Evolutionary conservation across 139 green algal species (phyloP).

Genomic region (Chara braunii): DNA sequence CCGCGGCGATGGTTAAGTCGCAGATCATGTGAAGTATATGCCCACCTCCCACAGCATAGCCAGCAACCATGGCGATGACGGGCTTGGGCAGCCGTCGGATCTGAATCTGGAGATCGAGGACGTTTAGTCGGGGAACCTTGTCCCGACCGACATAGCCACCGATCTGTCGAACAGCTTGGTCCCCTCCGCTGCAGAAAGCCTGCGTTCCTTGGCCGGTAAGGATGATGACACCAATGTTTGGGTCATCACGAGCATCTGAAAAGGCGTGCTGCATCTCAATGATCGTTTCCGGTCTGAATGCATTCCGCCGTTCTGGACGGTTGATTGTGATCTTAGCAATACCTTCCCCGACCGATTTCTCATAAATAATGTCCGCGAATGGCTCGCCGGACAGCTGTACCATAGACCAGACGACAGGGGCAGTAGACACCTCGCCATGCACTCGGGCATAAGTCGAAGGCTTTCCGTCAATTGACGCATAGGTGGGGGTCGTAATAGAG

Average conservation of each 20-base stretch:
- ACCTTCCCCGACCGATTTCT: slow-evolving; percentile 35
- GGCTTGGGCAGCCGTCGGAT: slow-evolving; percentile 89
- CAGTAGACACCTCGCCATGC: slow-evolving; percentile 22
- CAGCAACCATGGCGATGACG: slow-evolving; percentile 70
- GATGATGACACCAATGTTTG: slow-evolving; percentile 79
- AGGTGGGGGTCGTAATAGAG: no score
- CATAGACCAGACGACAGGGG: slow-evolving; percentile 11
- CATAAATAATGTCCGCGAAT: slow-evolving; percentile 35
- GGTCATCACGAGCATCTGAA: slow-evolving; percentile 79
- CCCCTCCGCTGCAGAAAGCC: slow-evolving; percentile 93
- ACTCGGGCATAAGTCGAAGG: slow-evolving; percentile 28
- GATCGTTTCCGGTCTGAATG: slow-evolving; percentile 85
- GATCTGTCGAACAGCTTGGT: slow-evolving; percentile 80
- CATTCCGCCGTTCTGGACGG: slow-evolving; percentile 82
- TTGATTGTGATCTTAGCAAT: slow-evolving; percentile 88
- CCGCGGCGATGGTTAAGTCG: slow-evolving; percentile 94
- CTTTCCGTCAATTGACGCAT: neutral
- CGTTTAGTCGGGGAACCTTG: slow-evolving; percentile 78
- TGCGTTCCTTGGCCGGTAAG: slow-evolving; percentile 73
- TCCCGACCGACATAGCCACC: slow-evolving; percentile 82
- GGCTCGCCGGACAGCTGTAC: slow-evolving; percentile 2
- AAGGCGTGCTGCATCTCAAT: slow-evolving; percentile 84
- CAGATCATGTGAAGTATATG: slow-evolving; percentile 98
- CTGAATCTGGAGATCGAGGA: slow-evolving; percentile 92
- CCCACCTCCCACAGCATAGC: slow-evolving; percentile 92